Conservation (phyloP, 2,329 filamentous ascomycete species). For the Dryadomyces quercivorus region DNA sequence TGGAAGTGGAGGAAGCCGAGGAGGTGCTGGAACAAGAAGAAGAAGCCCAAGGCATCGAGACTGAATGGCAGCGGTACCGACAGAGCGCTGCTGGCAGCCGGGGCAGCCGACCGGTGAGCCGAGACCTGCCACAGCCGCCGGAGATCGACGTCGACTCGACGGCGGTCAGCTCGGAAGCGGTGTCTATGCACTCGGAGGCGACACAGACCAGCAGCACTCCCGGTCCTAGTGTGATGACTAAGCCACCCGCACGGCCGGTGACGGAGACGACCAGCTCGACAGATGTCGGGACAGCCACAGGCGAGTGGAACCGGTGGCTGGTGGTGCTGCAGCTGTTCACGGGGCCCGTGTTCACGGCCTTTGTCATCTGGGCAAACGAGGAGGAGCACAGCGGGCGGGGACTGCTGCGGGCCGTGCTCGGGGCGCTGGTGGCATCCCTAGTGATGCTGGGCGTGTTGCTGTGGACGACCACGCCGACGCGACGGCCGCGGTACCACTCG, state of each 20-base stretch:
- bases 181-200: neutral
- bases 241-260: neutral
- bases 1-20: slow-evolving; percentile 23
- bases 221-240: neutral
- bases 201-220: neutral
- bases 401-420: slow-evolving; percentile 45
- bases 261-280: slow-evolving; percentile 3
- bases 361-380: slow-evolving; percentile 63
- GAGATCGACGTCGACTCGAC: neutral
- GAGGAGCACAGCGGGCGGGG: slow-evolving; percentile 29
- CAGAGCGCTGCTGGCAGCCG: slow-evolving; percentile 24
- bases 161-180: neutral
- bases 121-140: neutral
- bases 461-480: slow-evolving; percentile 52
- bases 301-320: slow-evolving; percentile 80
- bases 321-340: slow-evolving; percentile 75
- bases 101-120: neutral
- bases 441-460: slow-evolving; percentile 55
- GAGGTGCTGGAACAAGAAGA: neutral
- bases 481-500: slow-evolving; percentile 61
- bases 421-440: slow-evolving; percentile 57
- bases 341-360: slow-evolving; percentile 69
- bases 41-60: slow-evolving; percentile 23
- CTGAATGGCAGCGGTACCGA: slow-evolving; percentile 49
- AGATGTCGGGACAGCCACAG: slow-evolving; percentile 14